Conservation (phyloP, 208 protist species). For the Trypanosoma brucei region DNA sequence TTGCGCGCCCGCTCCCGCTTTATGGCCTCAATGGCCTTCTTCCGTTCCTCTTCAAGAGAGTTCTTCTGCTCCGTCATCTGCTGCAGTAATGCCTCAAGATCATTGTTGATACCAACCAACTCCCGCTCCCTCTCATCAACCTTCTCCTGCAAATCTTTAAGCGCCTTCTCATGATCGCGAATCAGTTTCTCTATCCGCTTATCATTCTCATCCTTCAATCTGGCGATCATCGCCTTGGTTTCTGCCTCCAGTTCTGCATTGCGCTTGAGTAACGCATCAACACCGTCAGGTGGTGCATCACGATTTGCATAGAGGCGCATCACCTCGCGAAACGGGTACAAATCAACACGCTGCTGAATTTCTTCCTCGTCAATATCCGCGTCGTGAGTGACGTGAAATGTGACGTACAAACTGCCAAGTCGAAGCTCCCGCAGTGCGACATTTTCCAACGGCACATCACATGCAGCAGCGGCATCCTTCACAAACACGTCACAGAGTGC, state of each 20-base stretch:
- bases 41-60: conserved; percentile 39
- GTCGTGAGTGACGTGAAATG: conserved; percentile 78
- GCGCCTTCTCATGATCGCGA: conserved; percentile 7
- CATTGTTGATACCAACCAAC: conserved; percentile 38
- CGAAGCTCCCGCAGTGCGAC: conserved; percentile 51
- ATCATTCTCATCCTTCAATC: conserved; percentile 30
- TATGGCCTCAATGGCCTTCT: conserved; percentile 19
- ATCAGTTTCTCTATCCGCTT: conserved; percentile 6
- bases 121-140: conserved; percentile 24
- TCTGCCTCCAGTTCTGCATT: conserved; percentile 59
- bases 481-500: conserved; percentile 50
- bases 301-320: conserved; percentile 71
- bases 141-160: conserved; percentile 28
- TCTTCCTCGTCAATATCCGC: conserved; percentile 66
- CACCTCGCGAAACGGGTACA: conserved; percentile 80
- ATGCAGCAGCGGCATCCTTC: conserved; percentile 47
- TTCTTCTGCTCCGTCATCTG: conserved; percentile 47
- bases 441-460: conserved; percentile 32
- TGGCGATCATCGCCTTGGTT: conserved; percentile 44
- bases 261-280: conserved; percentile 53
- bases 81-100: conserved; percentile 37
- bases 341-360: conserved; percentile 61
- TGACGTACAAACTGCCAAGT: conserved; percentile 82
- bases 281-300: conserved; percentile 42
- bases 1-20: conserved; percentile 59